A percentile compares a stretch with the other conserved stretches of the same genome.
phyloP scores from a whole-genome alignment of 2,329 filamentous ascomycete species.

The Aaosphaeria pasadenensis region DNA sequence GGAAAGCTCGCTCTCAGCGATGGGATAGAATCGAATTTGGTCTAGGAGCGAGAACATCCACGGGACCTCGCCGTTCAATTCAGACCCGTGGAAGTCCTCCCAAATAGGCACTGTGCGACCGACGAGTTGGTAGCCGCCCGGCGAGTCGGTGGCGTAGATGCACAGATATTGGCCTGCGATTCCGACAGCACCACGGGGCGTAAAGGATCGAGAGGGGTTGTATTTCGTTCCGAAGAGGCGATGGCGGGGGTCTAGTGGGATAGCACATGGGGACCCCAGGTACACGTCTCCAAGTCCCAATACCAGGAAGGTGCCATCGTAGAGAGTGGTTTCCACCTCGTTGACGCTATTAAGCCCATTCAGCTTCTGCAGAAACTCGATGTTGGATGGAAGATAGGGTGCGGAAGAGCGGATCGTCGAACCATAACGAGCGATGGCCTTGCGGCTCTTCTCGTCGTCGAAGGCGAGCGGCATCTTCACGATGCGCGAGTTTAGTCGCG shows the following conservation, averaged over 20 bases:
- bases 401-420: constrained; percentile 61
- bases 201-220: constrained; percentile 55
- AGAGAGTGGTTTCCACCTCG: constrained; percentile 47
- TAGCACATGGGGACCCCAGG: constrained; percentile 47
- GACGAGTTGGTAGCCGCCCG: constrained; percentile 52
- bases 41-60: neutral
- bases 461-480: constrained; percentile 45
- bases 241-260: constrained; percentile 52
- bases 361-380: constrained; percentile 56
- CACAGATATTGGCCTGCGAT: constrained; percentile 54
- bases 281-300: constrained; percentile 56
- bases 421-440: constrained; percentile 59
- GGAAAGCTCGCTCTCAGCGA: neutral
- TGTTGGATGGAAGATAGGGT: constrained; percentile 61
- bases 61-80: constrained; percentile 12
- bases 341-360: constrained; percentile 51
- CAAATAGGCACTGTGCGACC: constrained; percentile 50
- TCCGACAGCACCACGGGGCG: constrained; percentile 50
- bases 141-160: constrained; percentile 53
- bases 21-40: neutral
- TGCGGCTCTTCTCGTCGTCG: constrained; percentile 42
- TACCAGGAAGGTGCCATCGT: constrained; percentile 50
- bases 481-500: constrained; percentile 41
- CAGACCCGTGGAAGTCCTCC: constrained; percentile 34
- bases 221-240: constrained; percentile 51